These are phyloP conservation scores for Aureobasidium leucospermi DNA, from an alignment of 2,329 filamentous ascomycete genomes.

Conservation along the genomic window DNA sequence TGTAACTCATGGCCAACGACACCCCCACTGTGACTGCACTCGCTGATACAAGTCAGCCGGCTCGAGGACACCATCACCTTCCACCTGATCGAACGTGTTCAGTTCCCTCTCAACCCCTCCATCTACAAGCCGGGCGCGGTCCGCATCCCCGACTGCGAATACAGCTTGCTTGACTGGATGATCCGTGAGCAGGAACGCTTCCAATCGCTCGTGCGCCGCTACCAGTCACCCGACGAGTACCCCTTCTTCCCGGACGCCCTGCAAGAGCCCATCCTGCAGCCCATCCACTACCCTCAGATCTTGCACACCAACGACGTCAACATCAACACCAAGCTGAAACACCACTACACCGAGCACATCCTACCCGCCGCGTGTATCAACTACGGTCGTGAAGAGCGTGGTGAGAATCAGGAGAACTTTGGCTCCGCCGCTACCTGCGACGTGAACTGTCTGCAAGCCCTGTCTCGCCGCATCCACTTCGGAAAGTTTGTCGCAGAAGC, in stretches of 20 bases:
- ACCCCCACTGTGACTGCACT: conserved; percentile 78
- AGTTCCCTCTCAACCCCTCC: conserved; percentile 84
- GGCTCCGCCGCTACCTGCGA: conserved; percentile 87
- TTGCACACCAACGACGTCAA: conserved; percentile 85
- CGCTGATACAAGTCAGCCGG: conserved; percentile 51
- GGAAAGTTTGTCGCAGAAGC: conserved; percentile 97
- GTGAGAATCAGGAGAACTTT: conserved; percentile 88
- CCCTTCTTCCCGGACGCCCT: conserved; percentile 87
- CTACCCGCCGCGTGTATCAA: conserved; percentile 76
- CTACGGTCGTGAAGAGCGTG: conserved; percentile 69
- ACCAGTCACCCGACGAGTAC: conserved; percentile 93
- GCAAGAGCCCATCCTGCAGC: conserved; percentile 73
- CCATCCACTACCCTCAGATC: conserved; percentile 80
- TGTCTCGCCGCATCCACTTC: conserved; percentile 89
- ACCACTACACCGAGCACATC: conserved; percentile 74
- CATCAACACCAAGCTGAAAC: conserved; percentile 80
- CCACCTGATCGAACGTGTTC: conserved; percentile 93
- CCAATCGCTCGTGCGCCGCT: conserved; percentile 88
- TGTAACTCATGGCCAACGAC: conserved; percentile 65
- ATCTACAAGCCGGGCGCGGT: conserved; percentile 82
- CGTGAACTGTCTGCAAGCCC: conserved; percentile 79
- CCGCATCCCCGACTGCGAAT: conserved; percentile 60
- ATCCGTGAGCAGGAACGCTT: conserved; percentile 82
- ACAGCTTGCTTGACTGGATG: conserved; percentile 92
- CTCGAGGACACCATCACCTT: conserved; percentile 97